A percentile compares a stretch with the other conserved stretches of the same genome.
Conservation (phyloP, 257 asterid genomes). For the Jacaranda copaia region DNA sequence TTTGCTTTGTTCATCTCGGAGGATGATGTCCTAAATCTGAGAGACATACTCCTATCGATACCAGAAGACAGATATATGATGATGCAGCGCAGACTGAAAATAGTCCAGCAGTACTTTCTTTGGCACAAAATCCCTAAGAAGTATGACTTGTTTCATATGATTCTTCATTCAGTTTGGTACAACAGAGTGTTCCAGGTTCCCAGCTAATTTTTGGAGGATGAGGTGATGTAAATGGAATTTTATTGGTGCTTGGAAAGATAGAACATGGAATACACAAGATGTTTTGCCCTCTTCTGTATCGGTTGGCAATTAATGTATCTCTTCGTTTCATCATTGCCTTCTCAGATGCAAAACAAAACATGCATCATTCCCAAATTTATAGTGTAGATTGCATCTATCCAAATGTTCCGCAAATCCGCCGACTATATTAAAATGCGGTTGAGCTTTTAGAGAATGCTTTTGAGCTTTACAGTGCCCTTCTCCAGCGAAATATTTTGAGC, state of each 20-base stretch:
- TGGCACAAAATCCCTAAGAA: slow-evolving; percentile 65
- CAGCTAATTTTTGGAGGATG: not conserved
- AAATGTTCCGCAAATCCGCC: too few relatives aligned
- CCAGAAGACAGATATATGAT: slow-evolving; percentile 52
- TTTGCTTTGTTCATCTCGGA: slow-evolving; percentile 61
- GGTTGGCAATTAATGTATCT: too few relatives aligned
- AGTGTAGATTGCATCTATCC: too few relatives aligned
- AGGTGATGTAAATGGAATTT: not conserved
- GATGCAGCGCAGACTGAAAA: slow-evolving; percentile 56
- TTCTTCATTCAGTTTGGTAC: slow-evolving; percentile 74
- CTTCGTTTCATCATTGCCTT: not conserved
- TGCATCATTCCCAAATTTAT: too few relatives aligned
- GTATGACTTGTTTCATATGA: slow-evolving; percentile 74
- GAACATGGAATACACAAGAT: too few relatives aligned
- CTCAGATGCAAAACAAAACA: not conserved
- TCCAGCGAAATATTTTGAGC: too few relatives aligned
- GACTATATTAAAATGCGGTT: too few relatives aligned
- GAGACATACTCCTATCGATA: slow-evolving; percentile 61
- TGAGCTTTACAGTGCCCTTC: too few relatives aligned
- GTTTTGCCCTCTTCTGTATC: too few relatives aligned
- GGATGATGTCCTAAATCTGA: slow-evolving; percentile 61
- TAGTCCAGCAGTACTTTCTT: slow-evolving; percentile 52
- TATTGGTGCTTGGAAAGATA: too few relatives aligned
- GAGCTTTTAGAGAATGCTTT: too few relatives aligned
- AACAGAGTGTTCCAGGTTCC: slow-evolving; percentile 56